Evolutionary conservation across 768 basidiomycete species (phyloP), one percentile per base, ranked within the genome.

Genomic region (Macrolepiota albuminosa): DNA sequence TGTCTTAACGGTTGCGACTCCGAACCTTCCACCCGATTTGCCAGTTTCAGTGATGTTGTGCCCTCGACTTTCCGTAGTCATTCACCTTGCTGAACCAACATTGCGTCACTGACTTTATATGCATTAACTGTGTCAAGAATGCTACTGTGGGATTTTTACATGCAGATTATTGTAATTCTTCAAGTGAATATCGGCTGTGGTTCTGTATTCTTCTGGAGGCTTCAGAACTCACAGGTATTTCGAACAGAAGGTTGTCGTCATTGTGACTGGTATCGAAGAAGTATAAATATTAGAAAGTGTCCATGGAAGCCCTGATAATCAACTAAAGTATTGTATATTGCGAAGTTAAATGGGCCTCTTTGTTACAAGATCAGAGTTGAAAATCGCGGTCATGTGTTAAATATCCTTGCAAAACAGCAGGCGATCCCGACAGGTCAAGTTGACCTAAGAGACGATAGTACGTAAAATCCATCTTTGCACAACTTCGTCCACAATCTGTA

Each of bases 401-500:
- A 24, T 8, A 18, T 42, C 14, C 7, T 4, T 36, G 34, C 21
- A 10, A 21, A 34, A 50, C 6, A 29, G 16, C 26, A 13, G n/a
- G 18, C 18, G 4, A 49, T 33, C 3, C 18, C 31, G 7, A 33
- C 18, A 29, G 21, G 21, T 50, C n/a, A 37, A 52, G 14, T 31
- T 18, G 26, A 26, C 47, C 47, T 48, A 31, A 16, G 51, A 9
- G 16, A 5, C n/a, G 16, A 53, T 26, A 39, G 52, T 53, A 53
- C 36, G 52, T 26, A 6, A 37, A 53, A 53, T 53, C 52, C 52
- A 53, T 40, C 9, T 39, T 26, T 53, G 36, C 24, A 53, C 52
- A 37, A 81, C 76, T 34, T 69, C 45, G 6, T 71, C 74, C 13
- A 69, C 79, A 40, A 84, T 80, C 50, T 75, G 71, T 40, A 76